Percentiles rank a stretch among this genome's conserved stretches.
These are phyloP conservation scores for Bipolaris sorokiniana DNA, from an alignment of 2,329 filamentous ascomycete genomes.

Conservation along the genomic window DNA sequence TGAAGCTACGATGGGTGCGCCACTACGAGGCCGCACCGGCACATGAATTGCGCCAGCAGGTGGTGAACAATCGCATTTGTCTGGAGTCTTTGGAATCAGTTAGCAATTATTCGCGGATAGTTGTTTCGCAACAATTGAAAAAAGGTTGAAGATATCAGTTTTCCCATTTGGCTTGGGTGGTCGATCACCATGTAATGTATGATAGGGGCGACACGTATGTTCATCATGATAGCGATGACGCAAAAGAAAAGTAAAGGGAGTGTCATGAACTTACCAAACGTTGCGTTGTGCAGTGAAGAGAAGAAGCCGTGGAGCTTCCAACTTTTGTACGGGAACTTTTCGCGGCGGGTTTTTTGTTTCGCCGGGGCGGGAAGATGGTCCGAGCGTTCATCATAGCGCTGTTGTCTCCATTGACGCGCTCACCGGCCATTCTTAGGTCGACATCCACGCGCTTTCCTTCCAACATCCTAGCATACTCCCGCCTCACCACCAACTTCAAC, in stretches of 20 bases:
- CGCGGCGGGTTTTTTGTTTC: conserved; percentile 26
- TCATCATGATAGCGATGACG: conserved; percentile 37
- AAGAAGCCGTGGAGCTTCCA: conserved; percentile 21
- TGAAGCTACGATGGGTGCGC: conserved; percentile 5
- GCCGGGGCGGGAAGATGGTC: conserved; percentile 16
- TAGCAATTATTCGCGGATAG: conserved; percentile 22
- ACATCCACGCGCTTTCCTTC: conserved; percentile 5
- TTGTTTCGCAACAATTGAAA: conserved; percentile 10
- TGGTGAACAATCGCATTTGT: not conserved
- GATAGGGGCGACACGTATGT: conserved; percentile 51
- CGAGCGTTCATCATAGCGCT: conserved; percentile 12
- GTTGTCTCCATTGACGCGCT: conserved; percentile 22
- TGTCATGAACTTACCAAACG: conserved; percentile 37
- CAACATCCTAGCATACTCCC: conserved; percentile 3
- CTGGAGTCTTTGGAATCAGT: conserved; percentile 17
- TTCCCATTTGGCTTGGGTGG: conserved; percentile 51
- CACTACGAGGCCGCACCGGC: not conserved
- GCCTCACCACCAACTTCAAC: conserved; percentile 2
- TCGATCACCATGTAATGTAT: conserved; percentile 50
- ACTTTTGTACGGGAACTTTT: conserved; percentile 34
- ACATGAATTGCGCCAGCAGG: not conserved
- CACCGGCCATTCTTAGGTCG: conserved; percentile 4
- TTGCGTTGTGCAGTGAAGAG: conserved; percentile 30
- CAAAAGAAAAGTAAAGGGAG: conserved; percentile 8
- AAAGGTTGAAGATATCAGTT: conserved; percentile 36